Conservation (phyloP, 2,329 filamentous ascomycete genomes). For the Cladophialophora yegresii region DNA sequence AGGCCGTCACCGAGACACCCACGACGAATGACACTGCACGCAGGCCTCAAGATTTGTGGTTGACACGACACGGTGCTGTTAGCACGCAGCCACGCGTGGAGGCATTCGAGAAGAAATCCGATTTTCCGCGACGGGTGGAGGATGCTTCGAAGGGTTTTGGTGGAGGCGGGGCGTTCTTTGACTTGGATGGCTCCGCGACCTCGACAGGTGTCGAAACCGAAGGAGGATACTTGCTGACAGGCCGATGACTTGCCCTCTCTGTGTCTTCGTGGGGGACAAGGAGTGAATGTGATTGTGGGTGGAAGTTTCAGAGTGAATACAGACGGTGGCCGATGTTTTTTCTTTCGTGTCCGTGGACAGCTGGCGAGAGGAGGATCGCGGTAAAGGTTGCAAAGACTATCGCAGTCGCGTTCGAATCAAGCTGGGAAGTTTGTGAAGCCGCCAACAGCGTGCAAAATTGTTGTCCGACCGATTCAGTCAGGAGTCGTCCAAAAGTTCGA, state of each 20-base stretch:
- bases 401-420: neutral
- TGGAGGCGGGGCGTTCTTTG: neutral
- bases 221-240: neutral
- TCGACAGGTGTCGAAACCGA: neutral
- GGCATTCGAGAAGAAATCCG: constrained; percentile 2
- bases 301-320: neutral
- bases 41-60: constrained; percentile 10
- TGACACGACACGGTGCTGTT: constrained; percentile 16
- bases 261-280: neutral
- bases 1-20: neutral
- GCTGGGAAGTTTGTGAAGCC: neutral
- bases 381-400: neutral
- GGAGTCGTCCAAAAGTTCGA: constrained; percentile 17
- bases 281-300: neutral
- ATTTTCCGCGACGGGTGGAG: neutral
- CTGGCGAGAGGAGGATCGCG: neutral
- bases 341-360: neutral
- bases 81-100: constrained; percentile 21
- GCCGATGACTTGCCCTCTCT: neutral
- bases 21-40: constrained; percentile 18
- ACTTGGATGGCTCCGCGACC: neutral
- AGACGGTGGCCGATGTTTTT: neutral
- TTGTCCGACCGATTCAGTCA: constrained; percentile 9
- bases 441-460: constrained; percentile 1
- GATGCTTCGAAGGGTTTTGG: neutral